Evolutionary conservation across 495 filamentous ascomycete species (phyloP).

Genomic region (Jackrogersella multiformis): DNA sequence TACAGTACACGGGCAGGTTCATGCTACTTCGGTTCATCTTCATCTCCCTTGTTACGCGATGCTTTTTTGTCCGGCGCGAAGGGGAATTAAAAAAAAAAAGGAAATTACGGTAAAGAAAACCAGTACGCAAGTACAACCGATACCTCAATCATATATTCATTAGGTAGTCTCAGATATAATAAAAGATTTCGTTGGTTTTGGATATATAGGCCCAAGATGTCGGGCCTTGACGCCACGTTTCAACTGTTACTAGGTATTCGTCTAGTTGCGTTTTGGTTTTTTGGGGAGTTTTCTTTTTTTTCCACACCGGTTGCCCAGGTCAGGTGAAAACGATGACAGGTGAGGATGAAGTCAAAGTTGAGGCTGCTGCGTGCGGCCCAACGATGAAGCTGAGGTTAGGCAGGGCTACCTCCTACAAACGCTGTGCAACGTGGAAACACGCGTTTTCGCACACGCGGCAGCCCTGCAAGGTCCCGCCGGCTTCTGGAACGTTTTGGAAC

Average conservation of each 20-base stretch:
- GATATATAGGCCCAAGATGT: slow-evolving; percentile 9
- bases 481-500: slow-evolving; percentile 39
- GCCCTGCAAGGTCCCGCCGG: slow-evolving; percentile 42
- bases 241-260: slow-evolving; percentile 14
- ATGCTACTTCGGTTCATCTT: neutral
- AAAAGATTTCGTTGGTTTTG: slow-evolving; percentile 20
- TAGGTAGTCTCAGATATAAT: slow-evolving; percentile 30
- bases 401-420: slow-evolving; percentile 40
- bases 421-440: slow-evolving; percentile 42
- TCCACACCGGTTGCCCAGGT: neutral
- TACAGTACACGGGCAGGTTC: slow-evolving; percentile 4
- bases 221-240: slow-evolving; percentile 35
- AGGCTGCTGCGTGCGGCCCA: slow-evolving; percentile 40
- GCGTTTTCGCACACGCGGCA: slow-evolving; percentile 43
- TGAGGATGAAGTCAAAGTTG: slow-evolving; percentile 42
- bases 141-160: slow-evolving; percentile 25
- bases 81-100: slow-evolving; percentile 22
- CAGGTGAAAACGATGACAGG: neutral
- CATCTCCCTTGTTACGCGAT: slow-evolving; percentile 8
- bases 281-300: neutral
- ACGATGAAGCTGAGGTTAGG: slow-evolving; percentile 36
- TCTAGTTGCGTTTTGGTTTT: slow-evolving; percentile 11
- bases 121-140: slow-evolving; percentile 41
- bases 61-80: slow-evolving; percentile 25
- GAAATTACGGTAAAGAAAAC: slow-evolving; percentile 32